These are phyloP conservation scores for Proliferodiscus dingleyae DNA, from an alignment of 2,329 filamentous ascomycete genomes.

Conservation along the genomic window DNA sequence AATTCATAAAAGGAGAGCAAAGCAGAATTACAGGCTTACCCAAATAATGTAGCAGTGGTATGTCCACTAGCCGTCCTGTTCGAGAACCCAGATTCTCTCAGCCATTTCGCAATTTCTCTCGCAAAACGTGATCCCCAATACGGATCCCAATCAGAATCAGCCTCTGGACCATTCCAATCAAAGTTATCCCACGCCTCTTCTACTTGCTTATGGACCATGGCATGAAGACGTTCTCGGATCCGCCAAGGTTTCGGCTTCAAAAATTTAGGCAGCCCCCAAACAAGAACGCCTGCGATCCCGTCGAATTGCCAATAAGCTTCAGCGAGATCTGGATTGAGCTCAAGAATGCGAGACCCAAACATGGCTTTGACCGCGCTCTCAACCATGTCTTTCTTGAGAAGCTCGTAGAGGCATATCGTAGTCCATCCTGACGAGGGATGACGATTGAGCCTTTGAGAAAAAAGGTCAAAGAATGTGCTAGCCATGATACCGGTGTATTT, in stretches of 20 bases:
- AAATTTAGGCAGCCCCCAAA: conserved; percentile 11
- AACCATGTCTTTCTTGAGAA: conserved; percentile 13
- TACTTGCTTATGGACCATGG: conserved; percentile 8
- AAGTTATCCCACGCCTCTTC: conserved; percentile 8
- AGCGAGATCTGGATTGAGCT: conserved; percentile 10
- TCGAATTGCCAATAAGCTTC: conserved; percentile 16
- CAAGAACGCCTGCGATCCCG: conserved; percentile 7
- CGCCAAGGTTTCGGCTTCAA: conserved; percentile 5
- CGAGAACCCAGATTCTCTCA: conserved; percentile 5
- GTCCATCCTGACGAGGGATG: neutral
- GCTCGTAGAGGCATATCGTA: conserved; percentile 7
- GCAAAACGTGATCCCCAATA: conserved; percentile 13
- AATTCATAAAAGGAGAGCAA: too few relatives aligned
- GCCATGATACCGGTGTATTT: neutral
- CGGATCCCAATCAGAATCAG: conserved; percentile 13
- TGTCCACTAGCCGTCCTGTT: conserved; percentile 8
- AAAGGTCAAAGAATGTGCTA: neutral
- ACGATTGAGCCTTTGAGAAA: neutral
- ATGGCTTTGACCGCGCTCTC: conserved; percentile 10
- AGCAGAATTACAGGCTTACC: conserved; percentile 17
- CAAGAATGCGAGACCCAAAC: conserved; percentile 9
- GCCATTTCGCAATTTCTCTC: conserved; percentile 1
- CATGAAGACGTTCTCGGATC: conserved; percentile 9
- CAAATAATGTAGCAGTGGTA: conserved; percentile 6
- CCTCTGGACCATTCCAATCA: conserved; percentile 3